Base-by-base conservation (phyloP, 139 green algal species). In the Chlamydomonas incerta region DNA sequence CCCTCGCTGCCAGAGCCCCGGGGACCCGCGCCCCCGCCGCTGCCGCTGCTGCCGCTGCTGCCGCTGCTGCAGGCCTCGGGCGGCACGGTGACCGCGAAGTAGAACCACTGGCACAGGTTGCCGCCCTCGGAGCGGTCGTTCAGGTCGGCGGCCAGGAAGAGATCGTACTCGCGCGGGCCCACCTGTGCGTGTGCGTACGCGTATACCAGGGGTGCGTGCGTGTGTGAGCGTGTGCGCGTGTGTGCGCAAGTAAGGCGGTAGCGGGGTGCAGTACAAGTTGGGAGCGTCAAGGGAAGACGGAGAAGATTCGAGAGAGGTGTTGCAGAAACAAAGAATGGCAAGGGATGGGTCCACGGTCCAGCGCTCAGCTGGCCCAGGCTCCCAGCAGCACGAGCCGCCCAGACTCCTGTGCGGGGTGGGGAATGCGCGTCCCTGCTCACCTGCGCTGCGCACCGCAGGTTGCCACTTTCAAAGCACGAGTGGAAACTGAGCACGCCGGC, bases 141-240 rank as follows among this genome's bases (percentile, higher is more conserved):
- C 24, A 93, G 33, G 73, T 96, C 93, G 34, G 88, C 33, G 10
- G 87, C 66, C 57, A 96, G 76, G 89, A 95, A 92, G 37, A 95
- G 84, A 87, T 96, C 93, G 75, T 96, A 96, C 87, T 96, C 93
- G 34, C 86, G 88, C 1, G 92, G 87, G 11, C 89, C 89, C 35
- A 96, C 91, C 80, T 93, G 86, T 21, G 41, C 8, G 41, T 8
- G 41, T 50, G 41, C 41, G 41, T n/a, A n/a, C n/a, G n/a, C n/a
- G n/a, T n/a, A n/a, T n/a, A n/a, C n/a, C n/a, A n/a, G n/a, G n/a
- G n/a, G 41, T 50, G 41, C 41, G 41, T 50, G 41, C 41, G 41
- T n/a, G n/a, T n/a, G n/a, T n/a, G n/a, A n/a, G n/a, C n/a, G n/a
- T n/a, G n/a, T n/a, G n/a, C n/a, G n/a, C n/a, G n/a, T n/a, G n/a